Percentiles rank a stretch among this genome's conserved stretches.
Evolutionary conservation across 2,329 filamentous ascomycete genomes (phyloP).

Genomic region (Pestalotiopsis sp.): DNA sequence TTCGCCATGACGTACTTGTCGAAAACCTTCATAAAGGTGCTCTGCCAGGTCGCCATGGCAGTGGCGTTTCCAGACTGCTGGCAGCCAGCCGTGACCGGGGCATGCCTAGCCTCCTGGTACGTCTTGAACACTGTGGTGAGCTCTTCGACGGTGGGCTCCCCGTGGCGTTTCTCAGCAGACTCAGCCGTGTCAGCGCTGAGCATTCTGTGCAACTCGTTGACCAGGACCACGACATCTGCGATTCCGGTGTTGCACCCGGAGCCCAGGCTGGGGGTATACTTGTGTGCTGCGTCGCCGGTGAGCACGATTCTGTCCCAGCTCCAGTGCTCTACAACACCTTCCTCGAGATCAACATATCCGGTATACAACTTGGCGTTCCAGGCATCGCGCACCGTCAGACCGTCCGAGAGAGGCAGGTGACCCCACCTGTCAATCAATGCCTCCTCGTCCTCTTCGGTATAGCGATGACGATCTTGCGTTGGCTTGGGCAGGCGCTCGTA

Average conservation of each 20-base stretch:
- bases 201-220: slow-evolving; percentile 25
- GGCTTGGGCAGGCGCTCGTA: slow-evolving; percentile 32
- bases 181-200: background rate
- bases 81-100: background rate
- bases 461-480: slow-evolving; percentile 26
- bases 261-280: slow-evolving; percentile 35
- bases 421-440: slow-evolving; percentile 29
- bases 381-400: slow-evolving; percentile 12
- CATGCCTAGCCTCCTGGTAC: slow-evolving; percentile 2
- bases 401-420: slow-evolving; percentile 23
- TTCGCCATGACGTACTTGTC: background rate
- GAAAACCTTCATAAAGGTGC: background rate
- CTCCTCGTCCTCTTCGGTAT: slow-evolving; percentile 28
- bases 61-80: background rate
- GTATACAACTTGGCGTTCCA: slow-evolving; percentile 15
- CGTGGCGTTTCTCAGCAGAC: background rate
- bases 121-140: background rate
- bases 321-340: slow-evolving; percentile 12
- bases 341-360: slow-evolving; percentile 7
- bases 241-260: slow-evolving; percentile 35
- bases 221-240: slow-evolving; percentile 27
- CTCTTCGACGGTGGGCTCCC: background rate
- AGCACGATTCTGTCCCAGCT: slow-evolving; percentile 13
- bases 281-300: slow-evolving; percentile 27
- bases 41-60: slow-evolving; percentile 12